Evolutionary conservation across 495 filamentous ascomycete genomes (phyloP), one percentile per base, ranked within the genome.

Genomic region (Barbatosphaeria neglecta): DNA sequence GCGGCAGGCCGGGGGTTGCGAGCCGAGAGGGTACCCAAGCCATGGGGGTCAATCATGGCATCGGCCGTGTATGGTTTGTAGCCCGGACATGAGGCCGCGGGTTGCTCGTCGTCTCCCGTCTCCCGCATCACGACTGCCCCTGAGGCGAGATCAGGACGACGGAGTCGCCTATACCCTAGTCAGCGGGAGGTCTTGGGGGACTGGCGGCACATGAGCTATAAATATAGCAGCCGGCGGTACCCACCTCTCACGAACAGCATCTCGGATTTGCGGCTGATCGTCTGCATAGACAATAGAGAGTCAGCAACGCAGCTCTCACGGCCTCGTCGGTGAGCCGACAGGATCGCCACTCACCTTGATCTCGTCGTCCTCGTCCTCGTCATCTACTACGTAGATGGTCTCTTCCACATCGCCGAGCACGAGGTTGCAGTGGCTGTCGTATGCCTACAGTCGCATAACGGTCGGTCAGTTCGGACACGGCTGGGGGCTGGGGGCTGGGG

Each of bases 231-330:
- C n/a, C n/a, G 20, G 6, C 4, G 22, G 25, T 22, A 67, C 77
- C 45, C 63, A 94, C 90, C 92, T 84, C 92, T 73, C 22, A 98
- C 92, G 58, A 99, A 99, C n/a, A 99, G 69, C 92, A 97, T 99
- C 60, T 97, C 93, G 37, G 87, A 90, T 58, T 95, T 90, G 67
- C 93, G 94, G 64, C 88, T 92, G 46, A 89, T 80, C 10, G 87
- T 94, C 90, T 95, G 50, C n/a, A 3, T 10, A 35, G 28, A 7
- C 8, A 33, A 3, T 10, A 35, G 28, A 7, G 28, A 33, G 11
- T 16, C 2, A 35, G 31, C 15, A 25, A 4, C 4, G 4, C 24
- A 9, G 4, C 9, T 4, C 24, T 9, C 24, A 25, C 24, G 4
- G 4, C 24, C 4, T 25, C 4, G 4, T 9, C 9, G 24, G 24